phyloP scores from a whole-genome alignment of 805 yeast species.

The Ogataea trehaloabstinens region DNA sequence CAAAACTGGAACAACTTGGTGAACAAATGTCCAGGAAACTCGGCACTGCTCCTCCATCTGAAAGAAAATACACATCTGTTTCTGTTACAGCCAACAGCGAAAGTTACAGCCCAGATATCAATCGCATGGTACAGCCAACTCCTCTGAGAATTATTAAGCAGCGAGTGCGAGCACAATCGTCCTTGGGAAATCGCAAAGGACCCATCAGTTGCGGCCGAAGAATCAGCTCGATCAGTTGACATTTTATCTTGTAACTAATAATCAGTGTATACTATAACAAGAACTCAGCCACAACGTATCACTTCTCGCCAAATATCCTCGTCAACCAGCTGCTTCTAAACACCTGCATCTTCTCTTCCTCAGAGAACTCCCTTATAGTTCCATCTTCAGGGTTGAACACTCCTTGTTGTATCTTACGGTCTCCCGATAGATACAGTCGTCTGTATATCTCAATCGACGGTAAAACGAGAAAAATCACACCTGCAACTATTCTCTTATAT shows the following conservation, averaged over 20 bases:
- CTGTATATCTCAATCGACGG: conserved; percentile 33
- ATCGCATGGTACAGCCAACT: conserved; percentile 17
- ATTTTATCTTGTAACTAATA: not conserved
- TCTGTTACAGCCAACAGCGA: not conserved
- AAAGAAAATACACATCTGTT: not conserved
- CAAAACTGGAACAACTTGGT: conserved; percentile 16
- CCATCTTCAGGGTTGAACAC: conserved; percentile 43
- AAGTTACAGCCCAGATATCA: not conserved
- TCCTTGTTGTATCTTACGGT: conserved; percentile 44
- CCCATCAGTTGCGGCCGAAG: conserved; percentile 3
- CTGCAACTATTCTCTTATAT: conserved; percentile 32
- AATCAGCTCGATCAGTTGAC: conserved; percentile 4
- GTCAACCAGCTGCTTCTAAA: conserved; percentile 40
- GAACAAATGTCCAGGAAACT: conserved; percentile 1
- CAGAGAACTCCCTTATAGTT: conserved; percentile 40
- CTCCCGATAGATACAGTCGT: conserved; percentile 38
- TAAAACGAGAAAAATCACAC: conserved; percentile 26
- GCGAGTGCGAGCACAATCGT: conserved; percentile 22
- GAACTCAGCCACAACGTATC: conserved; percentile 11
- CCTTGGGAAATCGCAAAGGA: conserved; percentile 10
- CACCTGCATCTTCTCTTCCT: conserved; percentile 37
- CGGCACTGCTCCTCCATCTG: conserved; percentile 6
- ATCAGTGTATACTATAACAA: not conserved
- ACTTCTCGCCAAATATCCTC: conserved; percentile 42
- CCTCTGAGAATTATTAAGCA: conserved; percentile 20